phyloP scores from a whole-genome alignment of 139 green algal genomes.

The Yamagishiella unicocca region DNA sequence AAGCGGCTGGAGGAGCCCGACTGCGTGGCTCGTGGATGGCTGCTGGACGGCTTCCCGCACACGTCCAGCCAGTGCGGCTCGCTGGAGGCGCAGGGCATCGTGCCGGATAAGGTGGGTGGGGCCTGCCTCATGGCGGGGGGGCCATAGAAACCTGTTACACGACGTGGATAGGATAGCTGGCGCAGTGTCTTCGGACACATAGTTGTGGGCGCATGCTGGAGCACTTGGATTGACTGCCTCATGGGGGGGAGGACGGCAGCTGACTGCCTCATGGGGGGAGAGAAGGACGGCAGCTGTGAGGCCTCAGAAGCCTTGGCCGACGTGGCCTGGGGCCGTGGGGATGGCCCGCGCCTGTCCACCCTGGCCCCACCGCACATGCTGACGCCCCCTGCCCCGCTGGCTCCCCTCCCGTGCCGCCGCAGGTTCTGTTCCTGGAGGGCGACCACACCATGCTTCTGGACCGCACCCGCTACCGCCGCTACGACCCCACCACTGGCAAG shows the following conservation, averaged over 20 bases:
- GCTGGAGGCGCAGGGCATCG: slow-evolving; percentile 45
- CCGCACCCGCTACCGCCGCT: slow-evolving; percentile 69
- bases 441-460: slow-evolving; percentile 70
- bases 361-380: not conserved
- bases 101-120: slow-evolving; percentile 67
- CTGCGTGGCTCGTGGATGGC: slow-evolving; percentile 73
- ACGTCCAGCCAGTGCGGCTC: slow-evolving; percentile 61
- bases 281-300: not conserved
- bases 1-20: slow-evolving; percentile 64
- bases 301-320: too few relatives aligned
- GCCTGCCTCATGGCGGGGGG: too few relatives aligned
- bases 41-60: slow-evolving; percentile 87
- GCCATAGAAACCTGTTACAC: too few relatives aligned
- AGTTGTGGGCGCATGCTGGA: too few relatives aligned
- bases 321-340: not conserved
- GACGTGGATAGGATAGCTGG: too few relatives aligned
- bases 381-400: slow-evolving; percentile 13
- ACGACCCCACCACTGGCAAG: slow-evolving; percentile 70
- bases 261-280: not conserved
- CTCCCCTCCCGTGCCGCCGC: not conserved
- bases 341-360: not conserved
- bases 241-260: not conserved
- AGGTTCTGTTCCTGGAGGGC: slow-evolving; percentile 78
- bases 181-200: too few relatives aligned
- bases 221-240: too few relatives aligned